Percentiles rank a stretch among this genome's conserved stretches.
These are phyloP conservation scores for Amphicarpaea edgeworthii DNA, from an alignment of 306 rosid species.

Conservation along the genomic window DNA sequence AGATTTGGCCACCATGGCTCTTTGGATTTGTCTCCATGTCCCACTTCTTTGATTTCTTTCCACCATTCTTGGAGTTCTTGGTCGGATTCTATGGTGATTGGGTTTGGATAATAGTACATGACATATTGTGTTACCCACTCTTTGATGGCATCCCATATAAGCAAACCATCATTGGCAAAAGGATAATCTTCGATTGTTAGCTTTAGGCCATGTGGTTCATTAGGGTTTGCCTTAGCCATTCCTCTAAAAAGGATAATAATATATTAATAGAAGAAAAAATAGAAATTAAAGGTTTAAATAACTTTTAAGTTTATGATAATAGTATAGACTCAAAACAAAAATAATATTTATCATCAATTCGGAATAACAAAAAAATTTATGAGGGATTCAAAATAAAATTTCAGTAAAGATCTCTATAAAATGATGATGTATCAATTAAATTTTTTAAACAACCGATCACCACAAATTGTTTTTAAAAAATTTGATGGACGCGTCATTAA, in stretches of 20 bases:
- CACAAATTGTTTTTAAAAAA: too few relatives aligned
- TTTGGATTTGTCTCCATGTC: slow-evolving; percentile 52
- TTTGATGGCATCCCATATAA: slow-evolving; percentile 52
- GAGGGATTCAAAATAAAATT: too few relatives aligned
- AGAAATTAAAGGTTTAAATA: too few relatives aligned
- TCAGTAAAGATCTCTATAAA: too few relatives aligned
- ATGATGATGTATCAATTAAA: too few relatives aligned
- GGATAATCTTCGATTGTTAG: slow-evolving; percentile 51
- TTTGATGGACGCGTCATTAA: too few relatives aligned
- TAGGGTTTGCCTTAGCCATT: slow-evolving; percentile 46
- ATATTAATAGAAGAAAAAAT: background rate
- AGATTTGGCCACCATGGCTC: slow-evolving; percentile 54
- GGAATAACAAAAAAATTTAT: too few relatives aligned
- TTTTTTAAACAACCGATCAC: too few relatives aligned
- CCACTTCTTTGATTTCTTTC: slow-evolving; percentile 45
- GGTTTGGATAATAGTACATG: slow-evolving; percentile 46
- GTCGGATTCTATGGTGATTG: slow-evolving; percentile 31
- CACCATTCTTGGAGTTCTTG: slow-evolving; percentile 56
- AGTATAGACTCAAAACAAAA: too few relatives aligned
- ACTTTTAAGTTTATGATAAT: too few relatives aligned
- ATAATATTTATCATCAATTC: too few relatives aligned
- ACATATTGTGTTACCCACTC: slow-evolving; percentile 50
- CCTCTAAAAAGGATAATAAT: slow-evolving; percentile 26
- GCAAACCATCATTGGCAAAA: slow-evolving; percentile 52
- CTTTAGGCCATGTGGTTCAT: slow-evolving; percentile 46